Evolutionary conservation across 2,329 filamentous ascomycete genomes (phyloP), one percentile per base, ranked within the genome.

Genomic region (Lecanoromycetidae sp.): DNA sequence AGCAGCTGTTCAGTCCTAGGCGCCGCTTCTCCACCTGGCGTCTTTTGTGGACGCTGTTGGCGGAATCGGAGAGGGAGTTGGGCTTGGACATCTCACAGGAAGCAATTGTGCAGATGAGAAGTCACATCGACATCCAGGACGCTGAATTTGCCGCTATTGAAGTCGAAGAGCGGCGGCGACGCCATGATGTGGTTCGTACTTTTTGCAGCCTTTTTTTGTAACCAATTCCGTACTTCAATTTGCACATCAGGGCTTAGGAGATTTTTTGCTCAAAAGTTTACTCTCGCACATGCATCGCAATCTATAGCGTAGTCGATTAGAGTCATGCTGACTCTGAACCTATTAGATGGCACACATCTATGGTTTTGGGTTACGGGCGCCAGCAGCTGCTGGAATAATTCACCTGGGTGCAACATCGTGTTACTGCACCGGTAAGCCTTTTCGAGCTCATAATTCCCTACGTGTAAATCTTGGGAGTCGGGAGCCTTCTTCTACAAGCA

Each of bases 1-100:
- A 94, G 61, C 35, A 37, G 35, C n/a, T 30, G 29, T 30, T 94
- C 71, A 82, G 80, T 56, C 77, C 81, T 50, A 77, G 86, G 35
- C 81, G 78, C 45, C 75, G 87, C 25, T 79, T 80, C 63, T 80
- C 77, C 34, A 87, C 79, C 46, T 93, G 87, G 87, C 79, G 87
- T 54, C 75, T 84, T 62, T 77, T 94, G 15, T 95, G 88, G 88
- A 70, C 90, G 35, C 80, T 75, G 66, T 81, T 94, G 10, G 88
- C 87, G 20, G 82, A 94, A 70, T 72, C 76, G 8, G 82, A 94
- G 70, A 80, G 80, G 63, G 82, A 88, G 63, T 75, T 94, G 2
- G 87, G 87, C 2, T 75, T 94, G 37, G 69, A 76, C 7, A 88
- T 94, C 60, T 80, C 76, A 10, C 64, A 74, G 17, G 79, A 90